Base-by-base conservation (phyloP, 2,329 filamentous ascomycete species). In the Aureobasidium sp. region DNA sequence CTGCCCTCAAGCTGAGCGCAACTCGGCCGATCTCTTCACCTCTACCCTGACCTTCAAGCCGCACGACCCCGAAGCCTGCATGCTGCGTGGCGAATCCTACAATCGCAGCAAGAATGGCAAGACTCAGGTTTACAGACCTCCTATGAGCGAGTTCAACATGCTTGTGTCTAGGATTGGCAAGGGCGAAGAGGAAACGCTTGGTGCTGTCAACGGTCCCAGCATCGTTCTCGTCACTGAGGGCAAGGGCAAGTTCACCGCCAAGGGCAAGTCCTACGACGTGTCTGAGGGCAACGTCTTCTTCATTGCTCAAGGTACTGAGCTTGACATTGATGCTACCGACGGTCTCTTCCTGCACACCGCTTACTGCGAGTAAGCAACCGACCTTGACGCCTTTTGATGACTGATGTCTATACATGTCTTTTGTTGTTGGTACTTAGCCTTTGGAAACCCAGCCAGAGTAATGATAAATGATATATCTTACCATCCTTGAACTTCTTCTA, bases 111-210 rank as follows among this genome's bases (percentile, higher is more conserved):
- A 76, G 64, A 78, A 80, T 45, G 85, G 86, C 0, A 85, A 82
- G 72, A 88, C 87, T 1, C 77, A 80, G 55, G 75, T 86, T 1
- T 89, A 88, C 69, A 78, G 77, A 11, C 87, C 88, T 5, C 86
- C 87, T 0, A 80, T 90, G 72, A 85, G 82, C 67, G 88, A 91
- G 73, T 91, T 92, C 69, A 82, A 85, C 67, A 83, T 91, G 75
- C 74, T 90, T 12, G 78, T 81, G 52, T 85, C 82, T 1, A 78
- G 80, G 22, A 68, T 91, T n/a, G 72, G 70, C 3, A 72, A 73
- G 0, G 83, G 81, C 0, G 84, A 89, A 67, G 80, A 73, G 41
- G 88, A 91, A 67, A 77, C 74, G 6, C 74, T 88, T 17, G 74
- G 73, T 48, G 74, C 77, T 1, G 74, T 86, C 22, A 76, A 79